Conservation (phyloP, 192 early-diverging fungal species). For the Podila horticola region DNA sequence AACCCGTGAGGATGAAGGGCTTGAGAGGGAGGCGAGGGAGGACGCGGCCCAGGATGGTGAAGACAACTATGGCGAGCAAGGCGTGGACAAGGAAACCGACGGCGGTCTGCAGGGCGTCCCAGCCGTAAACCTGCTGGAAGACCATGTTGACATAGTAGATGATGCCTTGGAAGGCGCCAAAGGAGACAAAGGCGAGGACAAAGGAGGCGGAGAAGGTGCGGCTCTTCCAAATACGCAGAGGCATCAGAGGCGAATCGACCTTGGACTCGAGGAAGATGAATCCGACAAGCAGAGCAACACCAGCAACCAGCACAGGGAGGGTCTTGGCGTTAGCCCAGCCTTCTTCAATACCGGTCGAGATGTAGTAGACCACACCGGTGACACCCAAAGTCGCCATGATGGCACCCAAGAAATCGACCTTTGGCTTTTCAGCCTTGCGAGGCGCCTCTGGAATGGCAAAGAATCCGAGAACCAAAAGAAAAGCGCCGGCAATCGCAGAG, state of each 20-base stretch:
- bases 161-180: constrained; percentile 45
- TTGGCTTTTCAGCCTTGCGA: constrained; percentile 28
- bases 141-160: constrained; percentile 54
- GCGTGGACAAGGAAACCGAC: constrained; percentile 55
- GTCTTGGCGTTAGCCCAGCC: constrained; percentile 50
- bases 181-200: constrained; percentile 40
- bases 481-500: constrained; percentile 29
- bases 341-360: constrained; percentile 36
- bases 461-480: constrained; percentile 20
- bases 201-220: constrained; percentile 52
- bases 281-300: constrained; percentile 22
- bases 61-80: constrained; percentile 44
- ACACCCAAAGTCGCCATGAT: constrained; percentile 28
- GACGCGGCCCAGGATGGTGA: constrained; percentile 47
- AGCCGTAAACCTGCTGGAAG: constrained; percentile 58
- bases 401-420: constrained; percentile 45
- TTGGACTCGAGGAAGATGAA: constrained; percentile 50
- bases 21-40: constrained; percentile 35
- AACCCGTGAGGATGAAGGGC: constrained; percentile 25
- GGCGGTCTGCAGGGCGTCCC: constrained; percentile 53
- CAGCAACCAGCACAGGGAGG: constrained; percentile 21
- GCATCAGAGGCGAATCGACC: constrained; percentile 50
- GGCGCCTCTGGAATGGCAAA: constrained; percentile 26
- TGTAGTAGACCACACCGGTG: constrained; percentile 46
- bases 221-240: constrained; percentile 52